Base-by-base conservation (phyloP, 169 alveolate species). In the Babesia microti region DNA sequence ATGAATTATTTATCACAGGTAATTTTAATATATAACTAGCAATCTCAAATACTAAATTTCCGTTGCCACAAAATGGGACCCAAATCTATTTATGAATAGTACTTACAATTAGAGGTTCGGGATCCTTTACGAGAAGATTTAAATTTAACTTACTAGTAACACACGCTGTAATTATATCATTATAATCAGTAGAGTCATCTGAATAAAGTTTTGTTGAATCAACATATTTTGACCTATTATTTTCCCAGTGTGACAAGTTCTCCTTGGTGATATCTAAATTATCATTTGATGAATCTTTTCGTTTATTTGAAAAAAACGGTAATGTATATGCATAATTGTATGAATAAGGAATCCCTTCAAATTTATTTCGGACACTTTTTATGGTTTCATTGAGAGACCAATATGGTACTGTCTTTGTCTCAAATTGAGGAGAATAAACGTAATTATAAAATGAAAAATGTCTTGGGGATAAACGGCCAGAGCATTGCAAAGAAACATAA, bases 41-140 rank as follows among this genome's bases (percentile, higher is more conserved):
- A 5, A 65, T 49, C 45, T 65, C 76, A 23, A 60, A 22, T 11
- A 45, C 37, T 6, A 65, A 30, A 0, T 47, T 33, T 6, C 76
- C 76, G 61, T 54, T 65, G 4, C 66, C 70, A 19, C 76, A 65
- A 34, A 65, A 65, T 18, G 76, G 76, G 23, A 54, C 56, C 76
- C 76, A 65, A 6, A 65, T 36, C 73, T 60, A 28, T 12, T 30
- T 4, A 23, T 11, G 1, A 1, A 24, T 37, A 23, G 12, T 17
- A 12, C 7, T 11, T 15, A 0, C 3, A 0, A 17, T 0, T 11
- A 1, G 24, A 4, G 1, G 21, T 50, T 19, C 24, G 40, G 52
- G 52, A 23, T 18, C 6, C 36, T 27, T 6, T 48, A 50, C 41
- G 28, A 30, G 15, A 41, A 17, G 15, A 26, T 17, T 47, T 6